Base-by-base conservation (phyloP, 1,139 yeast species). In the Kurtzmaniella quercitrusa region DNA sequence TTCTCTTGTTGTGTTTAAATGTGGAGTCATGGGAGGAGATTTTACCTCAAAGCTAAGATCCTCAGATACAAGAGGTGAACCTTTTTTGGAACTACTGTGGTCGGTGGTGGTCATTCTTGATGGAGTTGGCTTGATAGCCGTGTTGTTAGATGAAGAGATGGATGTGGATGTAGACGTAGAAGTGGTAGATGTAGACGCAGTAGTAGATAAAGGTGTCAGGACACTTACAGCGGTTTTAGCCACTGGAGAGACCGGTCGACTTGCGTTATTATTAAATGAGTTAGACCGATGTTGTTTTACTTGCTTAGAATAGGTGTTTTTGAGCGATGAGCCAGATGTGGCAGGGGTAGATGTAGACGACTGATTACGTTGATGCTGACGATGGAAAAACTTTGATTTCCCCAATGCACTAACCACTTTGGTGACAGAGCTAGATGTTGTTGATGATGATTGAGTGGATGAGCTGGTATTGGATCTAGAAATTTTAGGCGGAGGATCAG, bases 271-370 rank as follows among this genome's bases (percentile, higher is more conserved):
- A 27, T 45, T 38, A 4, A 55, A 55, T 12, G 65, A 61, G 44
- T 62, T 66, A 1, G 72, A 63, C 25, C 73, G 51, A 44, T 63
- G 58, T 41, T 63, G 65, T 38, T 59, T 64, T 17, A 67, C 68
- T 40, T 62, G 71, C 39, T 58, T 59, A 1, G 70, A 63, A 51
- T 69, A 68, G 2, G 69, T 57, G 42, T 62, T 62, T 36, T 60
- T 56, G 27, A 56, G 48, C n/a, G 41, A 37, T 21, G 47, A 31
- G 47, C 15, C 47, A 41, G 40, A 15, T 41, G 49, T 27, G 41
- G 50, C 41, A 47, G 48, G 21, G 8, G 37, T 21, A 9, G 42
- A 19, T 23, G 39, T 14, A 21, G 23, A 4, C 14, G 41, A 34
- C 17, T 7, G 37, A 39, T 11, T 46, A 25, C 46, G 46, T 41